Percentiles rank a stretch among this genome's conserved stretches.
Conservation (phyloP, 768 basidiomycete genomes). For the Epithele typhae region DNA sequence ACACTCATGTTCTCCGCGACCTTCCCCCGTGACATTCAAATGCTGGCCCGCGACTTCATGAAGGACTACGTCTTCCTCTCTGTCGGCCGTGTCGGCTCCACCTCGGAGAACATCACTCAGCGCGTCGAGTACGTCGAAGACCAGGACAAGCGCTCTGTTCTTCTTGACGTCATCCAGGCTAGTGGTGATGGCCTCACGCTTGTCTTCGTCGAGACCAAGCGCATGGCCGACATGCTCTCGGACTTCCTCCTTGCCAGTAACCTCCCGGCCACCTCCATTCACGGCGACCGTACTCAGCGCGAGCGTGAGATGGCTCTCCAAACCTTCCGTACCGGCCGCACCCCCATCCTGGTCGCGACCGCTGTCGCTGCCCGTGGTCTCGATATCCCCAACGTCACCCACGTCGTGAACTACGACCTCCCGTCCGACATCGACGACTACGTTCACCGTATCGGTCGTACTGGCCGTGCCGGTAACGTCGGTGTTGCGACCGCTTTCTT, state of each 20-base stretch:
- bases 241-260: constrained; percentile 86
- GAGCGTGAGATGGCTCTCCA: constrained; percentile 95
- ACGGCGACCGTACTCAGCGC: constrained; percentile 96
- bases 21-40: constrained; percentile 98
- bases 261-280: constrained; percentile 92
- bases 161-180: constrained; percentile 89
- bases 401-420: constrained; percentile 97
- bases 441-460: constrained; percentile 97
- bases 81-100: constrained; percentile 96
- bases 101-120: constrained; percentile 99
- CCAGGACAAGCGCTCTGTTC: constrained; percentile 90
- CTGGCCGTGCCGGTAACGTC: constrained; percentile 97
- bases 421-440: constrained; percentile 99
- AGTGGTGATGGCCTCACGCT: constrained; percentile 79
- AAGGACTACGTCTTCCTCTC: constrained; percentile 99
- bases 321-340: constrained; percentile 92
- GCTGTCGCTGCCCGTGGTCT: constrained; percentile 98
- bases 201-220: constrained; percentile 98
- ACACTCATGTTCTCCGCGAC: constrained; percentile 99
- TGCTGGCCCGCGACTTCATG: constrained; percentile 92
- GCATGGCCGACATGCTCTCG: constrained; percentile 98
- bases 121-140: constrained; percentile 99
- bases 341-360: constrained; percentile 95
- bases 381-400: constrained; percentile 98
- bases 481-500: constrained; percentile 96